Base-by-base conservation (phyloP, 139 green algal species). In the Micractinium sp. region DNA sequence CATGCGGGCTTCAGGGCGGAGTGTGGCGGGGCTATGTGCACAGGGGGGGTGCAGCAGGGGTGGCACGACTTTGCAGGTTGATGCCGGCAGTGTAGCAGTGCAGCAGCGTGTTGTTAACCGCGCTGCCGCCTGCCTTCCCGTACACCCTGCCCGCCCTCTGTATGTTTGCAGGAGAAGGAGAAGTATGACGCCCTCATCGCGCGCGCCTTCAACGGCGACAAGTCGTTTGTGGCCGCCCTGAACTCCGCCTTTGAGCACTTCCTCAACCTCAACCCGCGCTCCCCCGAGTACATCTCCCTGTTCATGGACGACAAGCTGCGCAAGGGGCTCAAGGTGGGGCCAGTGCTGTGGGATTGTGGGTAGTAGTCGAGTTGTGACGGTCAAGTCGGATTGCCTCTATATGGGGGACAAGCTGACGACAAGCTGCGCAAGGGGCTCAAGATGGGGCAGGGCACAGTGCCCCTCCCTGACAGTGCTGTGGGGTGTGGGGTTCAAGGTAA, bases 251-350 rank as follows among this genome's bases (percentile, higher is more conserved):
- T 99, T 92, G 97, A 99, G 94, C 78, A 92, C 82, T 99, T 99
- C 90, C 90, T 99, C 90, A 99, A 99, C 94, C 90, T 98, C 19
- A 98, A 97, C 91, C 84, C 90, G 47, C 93, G 97, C 63, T 96
- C 94, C 16, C 96, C 98, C 0, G 98, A 99, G 93, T 99, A 95
- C 94, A 96, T 99, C 82, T 98, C 95, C 7, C 93, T 99, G 18
- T 99, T 97, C 95, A 97, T 99, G 88, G 98, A 99, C 90, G 96
- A 98, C 90, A 96, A 97, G 90, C 95, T 99, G 88, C 93, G 95
- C 39, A 94, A 93, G 91, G 92, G 92, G 36, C 88, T 92, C 63
- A 93, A 96, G 88, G 88, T 91, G 71, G n/a, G 56, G 3, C 25
- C 1, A 1, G 67, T 16, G 67, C 35, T 75, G 67, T 0, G 36